phyloP scores from a whole-genome alignment of 352 stramenopile genomes.

The Phytophthora macrochlamydospora region DNA sequence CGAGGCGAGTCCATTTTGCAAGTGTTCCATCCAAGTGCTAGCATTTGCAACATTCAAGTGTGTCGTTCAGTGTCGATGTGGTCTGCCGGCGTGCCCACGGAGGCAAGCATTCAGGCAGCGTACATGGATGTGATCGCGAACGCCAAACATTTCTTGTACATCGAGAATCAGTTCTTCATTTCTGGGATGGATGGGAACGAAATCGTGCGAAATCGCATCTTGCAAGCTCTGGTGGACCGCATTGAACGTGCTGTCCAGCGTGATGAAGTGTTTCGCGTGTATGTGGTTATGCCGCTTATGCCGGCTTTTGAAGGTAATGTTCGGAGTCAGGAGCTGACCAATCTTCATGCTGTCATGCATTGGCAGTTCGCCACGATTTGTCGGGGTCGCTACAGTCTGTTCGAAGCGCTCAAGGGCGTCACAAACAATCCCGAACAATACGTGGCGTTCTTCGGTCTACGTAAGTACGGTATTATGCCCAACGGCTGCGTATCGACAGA shows the following conservation, averaged over 20 bases:
- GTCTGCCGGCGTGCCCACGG: constrained; percentile 83
- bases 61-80: constrained; percentile 87
- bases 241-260: constrained; percentile 77
- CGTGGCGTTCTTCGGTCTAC: constrained; percentile 84
- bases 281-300: constrained; percentile 86
- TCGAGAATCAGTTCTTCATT: constrained; percentile 95
- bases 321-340: constrained; percentile 80
- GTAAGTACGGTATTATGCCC: constrained; percentile 83
- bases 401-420: constrained; percentile 66
- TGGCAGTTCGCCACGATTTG: constrained; percentile 91
- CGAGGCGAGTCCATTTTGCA: constrained; percentile 69
- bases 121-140: constrained; percentile 87
- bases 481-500: constrained; percentile 83
- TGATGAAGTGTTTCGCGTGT: constrained; percentile 81
- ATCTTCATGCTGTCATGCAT: constrained; percentile 89
- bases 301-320: constrained; percentile 88
- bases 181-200: constrained; percentile 79
- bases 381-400: constrained; percentile 77
- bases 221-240: constrained; percentile 84
- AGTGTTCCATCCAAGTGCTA: constrained; percentile 73
- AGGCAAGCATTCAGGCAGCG: constrained; percentile 82
- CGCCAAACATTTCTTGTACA: constrained; percentile 89
- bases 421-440: constrained; percentile 76
- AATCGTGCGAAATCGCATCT: constrained; percentile 81
- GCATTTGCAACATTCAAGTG: constrained; percentile 83